These are phyloP conservation scores for Crataegus laevigata DNA, from an alignment of 306 rosid genomes.

Conservation along the genomic window DNA sequence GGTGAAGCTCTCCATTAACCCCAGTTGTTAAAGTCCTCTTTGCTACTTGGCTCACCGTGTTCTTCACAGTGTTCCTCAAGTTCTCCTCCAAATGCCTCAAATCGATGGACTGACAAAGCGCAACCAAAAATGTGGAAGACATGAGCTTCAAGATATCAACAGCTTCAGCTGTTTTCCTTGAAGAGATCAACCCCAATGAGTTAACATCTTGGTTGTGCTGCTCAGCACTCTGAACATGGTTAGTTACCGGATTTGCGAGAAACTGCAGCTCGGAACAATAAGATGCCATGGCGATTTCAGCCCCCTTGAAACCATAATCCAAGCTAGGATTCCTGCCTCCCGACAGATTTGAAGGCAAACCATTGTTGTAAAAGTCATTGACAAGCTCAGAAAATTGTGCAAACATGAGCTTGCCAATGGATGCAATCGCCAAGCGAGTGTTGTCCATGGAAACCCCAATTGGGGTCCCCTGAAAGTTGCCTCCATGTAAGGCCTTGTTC, in stretches of 20 bases:
- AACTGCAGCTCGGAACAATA: conserved; percentile 84
- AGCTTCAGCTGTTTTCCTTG: conserved; percentile 71
- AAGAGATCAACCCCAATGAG: conserved; percentile 76
- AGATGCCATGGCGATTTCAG: conserved; percentile 94
- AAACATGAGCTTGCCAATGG: conserved; percentile 85
- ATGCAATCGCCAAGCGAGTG: conserved; percentile 78
- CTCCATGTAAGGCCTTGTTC: conserved; percentile 86
- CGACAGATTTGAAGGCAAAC: conserved; percentile 74
- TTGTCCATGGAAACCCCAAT: conserved; percentile 97
- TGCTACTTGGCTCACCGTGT: conserved; percentile 60
- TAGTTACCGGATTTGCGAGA: conserved; percentile 78
- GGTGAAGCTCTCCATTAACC: conserved; percentile 67
- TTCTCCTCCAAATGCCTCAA: conserved; percentile 92
- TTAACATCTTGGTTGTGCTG: conserved; percentile 94
- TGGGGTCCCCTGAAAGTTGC: conserved; percentile 93
- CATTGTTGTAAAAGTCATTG: conserved; percentile 81
- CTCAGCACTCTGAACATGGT: conserved; percentile 87
- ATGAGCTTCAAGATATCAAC: conserved; percentile 73
- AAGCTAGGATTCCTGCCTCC: conserved; percentile 75
- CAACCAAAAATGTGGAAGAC: conserved; percentile 69
- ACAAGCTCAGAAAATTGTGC: conserved; percentile 93
- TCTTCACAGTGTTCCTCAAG: conserved; percentile 58
- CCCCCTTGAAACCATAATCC: conserved; percentile 88
- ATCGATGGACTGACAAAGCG: conserved; percentile 85
- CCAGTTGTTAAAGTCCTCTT: conserved; percentile 71